Conservation (phyloP, 2,329 filamentous ascomycete species). For the Camptophora hylomeconis region DNA sequence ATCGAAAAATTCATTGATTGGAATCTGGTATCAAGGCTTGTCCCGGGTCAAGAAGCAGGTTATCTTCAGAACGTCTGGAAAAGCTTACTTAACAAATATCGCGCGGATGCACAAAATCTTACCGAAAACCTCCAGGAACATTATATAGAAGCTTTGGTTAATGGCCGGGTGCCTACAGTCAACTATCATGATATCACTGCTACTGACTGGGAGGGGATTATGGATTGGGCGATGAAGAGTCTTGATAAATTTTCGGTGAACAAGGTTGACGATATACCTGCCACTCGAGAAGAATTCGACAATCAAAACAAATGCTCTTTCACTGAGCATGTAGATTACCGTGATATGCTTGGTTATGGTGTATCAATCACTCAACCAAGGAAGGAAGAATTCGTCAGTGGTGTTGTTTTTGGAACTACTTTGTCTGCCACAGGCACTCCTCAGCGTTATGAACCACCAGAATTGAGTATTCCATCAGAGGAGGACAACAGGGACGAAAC, state of each 20-base stretch:
- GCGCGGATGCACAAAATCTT: constrained; percentile 29
- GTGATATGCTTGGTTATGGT: constrained; percentile 25
- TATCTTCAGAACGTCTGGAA: constrained; percentile 27
- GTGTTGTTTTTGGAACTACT: constrained; percentile 23
- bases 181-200: constrained; percentile 29
- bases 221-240: constrained; percentile 32
- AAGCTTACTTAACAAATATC: constrained; percentile 23
- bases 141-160: constrained; percentile 33
- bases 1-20: constrained; percentile 31
- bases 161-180: constrained; percentile 29
- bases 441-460: constrained; percentile 3
- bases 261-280: constrained; percentile 28
- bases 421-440: constrained; percentile 2
- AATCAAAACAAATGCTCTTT: constrained; percentile 28
- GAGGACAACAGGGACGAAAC: constrained; percentile 7
- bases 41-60: constrained; percentile 27
- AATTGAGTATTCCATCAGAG: constrained; percentile 2
- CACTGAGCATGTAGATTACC: constrained; percentile 20
- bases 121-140: constrained; percentile 33
- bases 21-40: constrained; percentile 28
- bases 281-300: constrained; percentile 29
- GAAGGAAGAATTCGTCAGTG: constrained; percentile 23
- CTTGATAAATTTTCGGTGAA: constrained; percentile 27
- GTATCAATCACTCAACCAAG: constrained; percentile 21
- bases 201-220: constrained; percentile 34